Percentiles rank a stretch among this genome's conserved stretches.
phyloP scores from a whole-genome alignment of 2,329 filamentous ascomycete genomes.

The Botrytis sinoallii region DNA sequence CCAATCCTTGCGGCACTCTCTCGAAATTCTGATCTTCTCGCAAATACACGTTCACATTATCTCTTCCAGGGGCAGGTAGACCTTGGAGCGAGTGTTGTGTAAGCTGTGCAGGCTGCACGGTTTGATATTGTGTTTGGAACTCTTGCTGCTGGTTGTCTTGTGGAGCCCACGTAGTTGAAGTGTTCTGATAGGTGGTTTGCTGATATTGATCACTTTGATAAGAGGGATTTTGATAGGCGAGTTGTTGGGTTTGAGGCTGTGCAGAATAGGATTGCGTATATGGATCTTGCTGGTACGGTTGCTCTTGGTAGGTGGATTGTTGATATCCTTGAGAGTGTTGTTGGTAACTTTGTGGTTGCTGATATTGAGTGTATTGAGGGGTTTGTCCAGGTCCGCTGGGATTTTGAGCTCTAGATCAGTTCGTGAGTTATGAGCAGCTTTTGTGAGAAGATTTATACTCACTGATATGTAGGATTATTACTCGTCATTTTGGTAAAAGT shows the following conservation, averaged over 20 bases:
- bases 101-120: background rate
- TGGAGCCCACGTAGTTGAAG: background rate
- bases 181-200: background rate
- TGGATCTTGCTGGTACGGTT: background rate
- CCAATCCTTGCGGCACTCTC: conserved; percentile 16
- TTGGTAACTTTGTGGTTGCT: background rate
- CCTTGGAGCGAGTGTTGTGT: conserved; percentile 1
- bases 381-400: background rate
- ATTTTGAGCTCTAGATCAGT: background rate
- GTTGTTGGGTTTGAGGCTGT: background rate
- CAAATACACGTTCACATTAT: conserved; percentile 25
- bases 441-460: background rate
- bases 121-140: background rate
- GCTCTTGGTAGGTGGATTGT: background rate
- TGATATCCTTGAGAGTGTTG: background rate
- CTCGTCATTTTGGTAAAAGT: background rate
- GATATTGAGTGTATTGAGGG: conserved; percentile 1
- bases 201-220: background rate
- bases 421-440: background rate
- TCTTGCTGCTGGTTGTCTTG: conserved; percentile 1
- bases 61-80: background rate
- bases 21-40: conserved; percentile 21
- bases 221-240: background rate
- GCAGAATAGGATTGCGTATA: background rate
- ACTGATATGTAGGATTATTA: conserved; percentile 6